phyloP scores from a whole-genome alignment of 345 rosid genomes.

The Mercurialis annua region DNA sequence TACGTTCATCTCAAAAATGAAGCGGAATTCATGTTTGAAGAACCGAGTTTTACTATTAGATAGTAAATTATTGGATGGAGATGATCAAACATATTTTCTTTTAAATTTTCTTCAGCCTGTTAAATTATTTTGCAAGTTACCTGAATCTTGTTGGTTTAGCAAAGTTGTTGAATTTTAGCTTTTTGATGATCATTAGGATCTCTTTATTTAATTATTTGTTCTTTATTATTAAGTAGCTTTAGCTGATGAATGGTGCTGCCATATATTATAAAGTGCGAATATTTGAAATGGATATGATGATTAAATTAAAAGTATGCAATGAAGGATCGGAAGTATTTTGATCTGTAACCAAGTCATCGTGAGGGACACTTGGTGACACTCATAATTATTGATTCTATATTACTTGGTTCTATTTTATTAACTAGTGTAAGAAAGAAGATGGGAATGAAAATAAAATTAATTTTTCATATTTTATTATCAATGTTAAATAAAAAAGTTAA shows the following conservation, averaged over 20 bases:
- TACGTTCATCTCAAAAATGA: conserved; percentile 5
- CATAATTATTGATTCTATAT: too few relatives aligned
- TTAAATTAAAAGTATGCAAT: neutral
- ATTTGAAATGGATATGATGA: neutral
- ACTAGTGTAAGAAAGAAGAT: too few relatives aligned
- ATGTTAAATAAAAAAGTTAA: too few relatives aligned
- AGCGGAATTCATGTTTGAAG: conserved; percentile 6
- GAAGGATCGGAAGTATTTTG: neutral
- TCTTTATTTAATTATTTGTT: neutral
- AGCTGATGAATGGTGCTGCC: neutral
- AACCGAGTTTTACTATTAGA: conserved; percentile 8
- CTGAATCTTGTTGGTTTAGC: neutral
- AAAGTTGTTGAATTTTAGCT: neutral
- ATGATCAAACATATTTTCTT: conserved; percentile 4
- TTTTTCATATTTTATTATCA: too few relatives aligned
- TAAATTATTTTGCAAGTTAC: neutral
- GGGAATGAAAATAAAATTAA: too few relatives aligned
- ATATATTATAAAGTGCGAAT: neutral
- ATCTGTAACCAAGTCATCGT: conserved; percentile 2
- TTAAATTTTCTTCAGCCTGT: neutral
- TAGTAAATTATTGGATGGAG: conserved; percentile 13
- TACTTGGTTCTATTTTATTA: too few relatives aligned
- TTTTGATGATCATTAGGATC: neutral
- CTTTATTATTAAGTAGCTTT: neutral
- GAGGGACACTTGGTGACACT: neutral